Base-by-base conservation (phyloP, 345 rosid species). In the Populus nigra region DNA sequence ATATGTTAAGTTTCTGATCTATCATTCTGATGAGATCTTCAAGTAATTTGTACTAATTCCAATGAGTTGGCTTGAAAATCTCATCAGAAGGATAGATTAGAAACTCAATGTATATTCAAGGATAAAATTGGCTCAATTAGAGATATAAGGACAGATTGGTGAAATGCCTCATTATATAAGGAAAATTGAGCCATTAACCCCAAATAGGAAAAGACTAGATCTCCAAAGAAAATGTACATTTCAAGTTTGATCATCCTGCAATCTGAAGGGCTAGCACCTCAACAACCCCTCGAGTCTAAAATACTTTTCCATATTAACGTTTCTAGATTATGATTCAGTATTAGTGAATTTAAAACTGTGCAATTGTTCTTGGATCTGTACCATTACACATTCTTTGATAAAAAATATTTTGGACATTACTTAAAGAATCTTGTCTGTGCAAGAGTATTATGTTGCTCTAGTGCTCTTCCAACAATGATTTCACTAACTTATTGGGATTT, bases 401-500 rank as follows among this genome's bases (percentile, higher is more conserved):
- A 5, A 41, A 53, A 36, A 55, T 33, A 53, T 36, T 16, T 10
- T 50, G 39, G 20, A 65, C 35, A n/a, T 47, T 77, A 8, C 17
- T 45, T 71, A 33, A 71, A 62, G 5, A 18, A 45, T 70, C n/a
- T 33, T 72, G 25, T 39, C 5, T 3, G 61, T 62, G 23, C 27
- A 9, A 41, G 47, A 41, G 15, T 41, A 39, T 62, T n/a, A 12
- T 79, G 12, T 65, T 78, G 9, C 71, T 73, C 69, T 77, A 10
- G 5, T 71, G 65, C 33, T 73, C 45, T 63, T 35, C 53, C 66
- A 31, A 47, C 5, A 63, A 36, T 76, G 81, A 2, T 53, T 36
- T 36, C 71, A 10, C 20, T 80, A 74, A 78, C 65, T 33, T 61
- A 33, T 69, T 80, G 72, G 61, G 49, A 62, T 78, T 78, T 78